Conservation (phyloP, 768 basidiomycete species). For the Leccinum ochraceum region DNA sequence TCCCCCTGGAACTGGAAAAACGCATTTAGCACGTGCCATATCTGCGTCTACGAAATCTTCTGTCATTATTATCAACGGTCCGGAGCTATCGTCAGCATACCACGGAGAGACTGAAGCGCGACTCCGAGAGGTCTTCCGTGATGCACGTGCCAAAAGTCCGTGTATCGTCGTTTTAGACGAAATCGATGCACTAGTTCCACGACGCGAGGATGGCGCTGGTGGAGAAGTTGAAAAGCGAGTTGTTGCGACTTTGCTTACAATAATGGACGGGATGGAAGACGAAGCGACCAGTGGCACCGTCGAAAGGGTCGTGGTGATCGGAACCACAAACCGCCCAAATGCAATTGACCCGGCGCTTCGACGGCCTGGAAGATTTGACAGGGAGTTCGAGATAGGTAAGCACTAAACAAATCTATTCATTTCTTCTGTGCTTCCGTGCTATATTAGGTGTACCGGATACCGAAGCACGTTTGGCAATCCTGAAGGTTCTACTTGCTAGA, state of each 20-base stretch:
- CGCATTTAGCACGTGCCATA: constrained; percentile 92
- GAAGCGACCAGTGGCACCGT: constrained; percentile 37
- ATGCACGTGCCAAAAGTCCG: constrained; percentile 79
- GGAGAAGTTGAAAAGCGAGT: constrained; percentile 97
- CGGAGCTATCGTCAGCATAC: constrained; percentile 92
- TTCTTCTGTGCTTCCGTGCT: not conserved
- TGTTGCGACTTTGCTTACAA: constrained; percentile 90
- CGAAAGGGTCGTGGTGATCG: constrained; percentile 87
- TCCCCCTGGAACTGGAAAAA: constrained; percentile 97
- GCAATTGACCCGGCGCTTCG: constrained; percentile 93
- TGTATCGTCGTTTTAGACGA: constrained; percentile 96
- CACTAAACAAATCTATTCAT: constrained; percentile 6
- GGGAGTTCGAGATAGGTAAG: constrained; percentile 93
- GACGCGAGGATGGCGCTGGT: constrained; percentile 84
- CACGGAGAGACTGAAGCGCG: constrained; percentile 96
- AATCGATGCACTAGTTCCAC: constrained; percentile 91
- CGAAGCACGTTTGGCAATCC: constrained; percentile 80
- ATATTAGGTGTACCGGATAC: constrained; percentile 82
- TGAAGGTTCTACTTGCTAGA: constrained; percentile 79
- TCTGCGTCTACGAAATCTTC: constrained; percentile 83
- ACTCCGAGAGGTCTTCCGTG: constrained; percentile 85
- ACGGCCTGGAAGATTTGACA: constrained; percentile 88
- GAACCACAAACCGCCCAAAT: constrained; percentile 94
- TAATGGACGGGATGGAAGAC: constrained; percentile 88
- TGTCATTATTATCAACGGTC: constrained; percentile 93